Percentiles rank a stretch among this genome's conserved stretches.
Conservation (phyloP, 1,284 basidiomycete genomes). For the Tilletia caries region DNA sequence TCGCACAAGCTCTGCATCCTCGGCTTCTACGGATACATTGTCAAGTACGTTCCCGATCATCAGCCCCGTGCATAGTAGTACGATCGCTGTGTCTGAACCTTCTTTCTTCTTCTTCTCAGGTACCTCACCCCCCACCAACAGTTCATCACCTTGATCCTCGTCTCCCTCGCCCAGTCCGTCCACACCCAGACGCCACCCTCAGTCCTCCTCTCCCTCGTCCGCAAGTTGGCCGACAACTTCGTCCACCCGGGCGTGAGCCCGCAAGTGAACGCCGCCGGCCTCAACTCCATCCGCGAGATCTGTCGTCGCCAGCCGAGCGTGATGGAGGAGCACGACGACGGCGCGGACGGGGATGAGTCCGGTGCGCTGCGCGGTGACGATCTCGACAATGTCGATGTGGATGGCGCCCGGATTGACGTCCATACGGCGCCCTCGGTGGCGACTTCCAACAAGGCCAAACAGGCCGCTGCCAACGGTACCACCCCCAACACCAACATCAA, state of each 20-base stretch:
- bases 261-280: conserved; percentile 90
- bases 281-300: conserved; percentile 91
- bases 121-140: conserved; percentile 92
- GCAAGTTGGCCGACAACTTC: conserved; percentile 90
- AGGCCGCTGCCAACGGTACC: neutral
- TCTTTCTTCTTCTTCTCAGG: conserved; percentile 56
- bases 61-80: conserved; percentile 72
- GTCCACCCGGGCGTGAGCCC: conserved; percentile 94
- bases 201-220: conserved; percentile 79
- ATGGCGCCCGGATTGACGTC: neutral
- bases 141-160: conserved; percentile 88
- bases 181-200: conserved; percentile 95
- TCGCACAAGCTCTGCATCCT: conserved; percentile 88
- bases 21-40: conserved; percentile 93
- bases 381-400: conserved; percentile 6
- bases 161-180: conserved; percentile 88
- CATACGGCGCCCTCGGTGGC: neutral
- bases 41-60: conserved; percentile 59
- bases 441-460: conserved; percentile 10
- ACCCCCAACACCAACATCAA: neutral
- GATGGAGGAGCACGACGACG: conserved; percentile 13
- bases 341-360: conserved; percentile 7
- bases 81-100: conserved; percentile 59
- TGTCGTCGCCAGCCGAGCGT: conserved; percentile 74
- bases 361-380: neutral